These are phyloP conservation scores for Trichoderma sp. DNA, from an alignment of 2,329 filamentous ascomycete species.

Conservation along the genomic window DNA sequence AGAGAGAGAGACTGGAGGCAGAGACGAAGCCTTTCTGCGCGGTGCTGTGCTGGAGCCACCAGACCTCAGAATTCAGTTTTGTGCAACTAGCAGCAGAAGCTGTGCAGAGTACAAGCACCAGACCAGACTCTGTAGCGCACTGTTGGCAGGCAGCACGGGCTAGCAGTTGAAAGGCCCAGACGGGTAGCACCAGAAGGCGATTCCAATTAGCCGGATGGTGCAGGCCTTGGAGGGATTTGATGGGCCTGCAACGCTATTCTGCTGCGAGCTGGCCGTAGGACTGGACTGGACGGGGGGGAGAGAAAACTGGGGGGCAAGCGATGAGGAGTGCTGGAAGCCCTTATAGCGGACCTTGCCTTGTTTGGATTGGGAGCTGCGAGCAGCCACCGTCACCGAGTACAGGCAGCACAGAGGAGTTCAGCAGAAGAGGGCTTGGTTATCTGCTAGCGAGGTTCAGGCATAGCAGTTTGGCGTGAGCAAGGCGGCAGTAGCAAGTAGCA, in stretches of 20 bases:
- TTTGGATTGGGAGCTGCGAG: conserved; percentile 16
- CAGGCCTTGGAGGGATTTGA: not conserved
- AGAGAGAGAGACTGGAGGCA: not conserved
- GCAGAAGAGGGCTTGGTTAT: not conserved
- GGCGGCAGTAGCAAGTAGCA: not conserved
- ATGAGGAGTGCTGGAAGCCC: not conserved
- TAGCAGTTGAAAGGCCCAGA: not conserved
- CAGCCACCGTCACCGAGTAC: conserved; percentile 13
- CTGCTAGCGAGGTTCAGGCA: conserved; percentile 7
- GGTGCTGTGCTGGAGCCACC: not conserved
- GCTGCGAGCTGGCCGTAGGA: conserved; percentile 4
- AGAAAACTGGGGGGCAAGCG: conserved; percentile 7
- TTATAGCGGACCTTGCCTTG: conserved; percentile 20
- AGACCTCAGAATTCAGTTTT: not conserved
- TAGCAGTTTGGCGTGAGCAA: not conserved
- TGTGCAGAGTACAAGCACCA: not conserved
- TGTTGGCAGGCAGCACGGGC: not conserved
- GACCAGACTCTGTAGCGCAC: not conserved
- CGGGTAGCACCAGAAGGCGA: not conserved
- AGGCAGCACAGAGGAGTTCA: not conserved
- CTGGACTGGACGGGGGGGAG: not conserved
- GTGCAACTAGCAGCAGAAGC: not conserved
- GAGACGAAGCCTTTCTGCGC: not conserved
- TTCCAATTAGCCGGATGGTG: not conserved
- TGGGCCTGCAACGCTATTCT: not conserved